These are phyloP conservation scores for Platismatia glauca DNA, from an alignment of 495 filamentous ascomycete species.

Conservation along the genomic window DNA sequence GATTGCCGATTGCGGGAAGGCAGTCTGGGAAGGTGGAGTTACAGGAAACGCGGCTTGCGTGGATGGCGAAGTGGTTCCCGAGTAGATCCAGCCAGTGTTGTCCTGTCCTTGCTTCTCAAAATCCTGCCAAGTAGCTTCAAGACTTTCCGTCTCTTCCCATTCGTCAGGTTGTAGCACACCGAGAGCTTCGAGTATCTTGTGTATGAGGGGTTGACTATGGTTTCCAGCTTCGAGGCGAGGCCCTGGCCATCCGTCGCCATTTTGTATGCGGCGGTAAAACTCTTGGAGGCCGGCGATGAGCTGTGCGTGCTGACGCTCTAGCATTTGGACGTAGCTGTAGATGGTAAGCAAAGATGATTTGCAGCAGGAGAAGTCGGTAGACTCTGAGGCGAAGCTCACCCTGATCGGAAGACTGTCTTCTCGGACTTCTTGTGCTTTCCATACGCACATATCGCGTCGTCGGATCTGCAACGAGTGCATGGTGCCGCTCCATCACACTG, in stretches of 20 bases:
- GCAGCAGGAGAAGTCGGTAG: neutral
- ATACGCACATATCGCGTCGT: constrained; percentile 53
- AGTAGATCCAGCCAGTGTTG: neutral
- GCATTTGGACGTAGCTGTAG: constrained; percentile 56
- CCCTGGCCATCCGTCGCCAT: constrained; percentile 48
- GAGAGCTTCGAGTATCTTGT: constrained; percentile 52
- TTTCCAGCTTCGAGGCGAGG: constrained; percentile 39
- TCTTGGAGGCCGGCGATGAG: constrained; percentile 53
- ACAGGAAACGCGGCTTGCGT: neutral
- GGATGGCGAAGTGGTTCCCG: neutral
- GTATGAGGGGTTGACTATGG: constrained; percentile 52
- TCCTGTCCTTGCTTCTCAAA: neutral
- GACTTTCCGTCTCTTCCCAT: neutral
- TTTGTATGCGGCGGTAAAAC: constrained; percentile 45
- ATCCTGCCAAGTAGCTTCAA: neutral
- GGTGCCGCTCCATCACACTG: constrained; percentile 52
- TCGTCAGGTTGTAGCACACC: constrained; percentile 42
- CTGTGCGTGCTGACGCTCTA: constrained; percentile 56
- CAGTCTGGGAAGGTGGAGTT: constrained; percentile 5
- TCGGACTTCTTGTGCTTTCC: constrained; percentile 51
- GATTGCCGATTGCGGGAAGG: constrained; percentile 3
- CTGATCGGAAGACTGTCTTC: constrained; percentile 52
- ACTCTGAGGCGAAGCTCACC: constrained; percentile 32
- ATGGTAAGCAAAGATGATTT: neutral
- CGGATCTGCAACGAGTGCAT: constrained; percentile 48